Percentiles rank a stretch among this genome's conserved stretches.
These are phyloP conservation scores for Clitopilus hobsonii DNA, from an alignment of 768 basidiomycete species.

Conservation along the genomic window DNA sequence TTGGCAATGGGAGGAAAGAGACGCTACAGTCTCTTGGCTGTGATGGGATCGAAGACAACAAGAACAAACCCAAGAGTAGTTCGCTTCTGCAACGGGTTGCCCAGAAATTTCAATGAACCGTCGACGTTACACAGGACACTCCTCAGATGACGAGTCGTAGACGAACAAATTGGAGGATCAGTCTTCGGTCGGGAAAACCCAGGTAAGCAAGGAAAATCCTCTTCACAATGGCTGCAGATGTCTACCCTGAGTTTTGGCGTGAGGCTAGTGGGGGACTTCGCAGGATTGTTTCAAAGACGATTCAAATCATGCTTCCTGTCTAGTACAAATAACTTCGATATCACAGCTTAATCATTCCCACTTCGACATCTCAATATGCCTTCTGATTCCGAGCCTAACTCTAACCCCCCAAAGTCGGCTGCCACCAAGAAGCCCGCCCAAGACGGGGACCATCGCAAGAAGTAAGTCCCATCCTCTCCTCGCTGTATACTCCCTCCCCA, in stretches of 20 bases:
- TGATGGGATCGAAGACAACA: neutral
- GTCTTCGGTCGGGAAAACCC: neutral
- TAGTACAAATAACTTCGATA: neutral
- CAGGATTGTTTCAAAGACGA: neutral
- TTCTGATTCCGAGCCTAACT: neutral
- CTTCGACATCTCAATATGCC: neutral
- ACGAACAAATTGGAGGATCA: neutral
- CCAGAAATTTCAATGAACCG: neutral
- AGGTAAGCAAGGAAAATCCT: neutral
- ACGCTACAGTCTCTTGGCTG: neutral
- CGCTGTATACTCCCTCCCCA: neutral
- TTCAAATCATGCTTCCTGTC: neutral
- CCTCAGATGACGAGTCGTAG: neutral
- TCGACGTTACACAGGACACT: neutral
- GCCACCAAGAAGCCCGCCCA: neutral
- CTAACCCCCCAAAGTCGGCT: neutral
- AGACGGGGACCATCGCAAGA: neutral
- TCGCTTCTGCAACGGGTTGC: neutral
- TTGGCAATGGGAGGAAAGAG: neutral
- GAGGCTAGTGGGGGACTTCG: neutral
- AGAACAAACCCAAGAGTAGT: neutral
- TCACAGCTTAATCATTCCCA: neutral
- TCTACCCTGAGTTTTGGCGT: conserved; percentile 1
- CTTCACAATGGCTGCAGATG: neutral
- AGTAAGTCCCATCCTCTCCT: neutral